Base-by-base conservation (phyloP, 176 grass and related monocot genomes). In the Calamus simplicifolius region DNA sequence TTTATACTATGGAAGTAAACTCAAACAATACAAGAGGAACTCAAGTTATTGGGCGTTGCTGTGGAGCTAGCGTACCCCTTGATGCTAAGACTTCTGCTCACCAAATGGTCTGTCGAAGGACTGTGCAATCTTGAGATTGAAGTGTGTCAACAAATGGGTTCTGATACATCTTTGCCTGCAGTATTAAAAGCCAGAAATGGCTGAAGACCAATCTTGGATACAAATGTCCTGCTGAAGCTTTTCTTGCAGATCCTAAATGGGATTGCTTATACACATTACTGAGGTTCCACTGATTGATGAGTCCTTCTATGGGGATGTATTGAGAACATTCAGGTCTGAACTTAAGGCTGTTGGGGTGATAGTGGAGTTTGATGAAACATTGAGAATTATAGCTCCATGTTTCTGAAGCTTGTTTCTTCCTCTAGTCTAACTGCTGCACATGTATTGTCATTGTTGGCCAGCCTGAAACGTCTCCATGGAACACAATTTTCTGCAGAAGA, bases 141-240 rank as follows among this genome's bases (percentile, higher is more conserved):
- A 71, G 16, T 95, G 85, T 17, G 73, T 18, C 59, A 56, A 5
- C 6, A 85, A 66, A 60, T 51, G 13, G 14, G 2, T 1, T 25
- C 52, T 15, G 62, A 55, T 5, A 64, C 21, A 56, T 15, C 57
- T 54, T 72, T 81, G 79, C 56, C 15, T 82, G 43, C 57, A 2
- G 5, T 82, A 79, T 63, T 19, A 81, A 7, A 82, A 50, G 43
- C 50, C 58, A 66, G 13, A 74, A 79, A 67, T 87, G 74, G 71
- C 5, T 89, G 29, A 95, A 80, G 59, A 95, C 89, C 29, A 85
- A 27, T 54, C 30, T 88, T 67, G 89, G 89, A 43, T 72, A 85
- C 48, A 49, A 63, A 68, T 5, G 49, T 67, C 81, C 85, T 5
- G 56, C 48, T 27, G 57, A 74, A 57, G 63, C 81, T n/a, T 78